Conservation (phyloP, 305 asterid genomes). For the Plantago coronopus region DNA sequence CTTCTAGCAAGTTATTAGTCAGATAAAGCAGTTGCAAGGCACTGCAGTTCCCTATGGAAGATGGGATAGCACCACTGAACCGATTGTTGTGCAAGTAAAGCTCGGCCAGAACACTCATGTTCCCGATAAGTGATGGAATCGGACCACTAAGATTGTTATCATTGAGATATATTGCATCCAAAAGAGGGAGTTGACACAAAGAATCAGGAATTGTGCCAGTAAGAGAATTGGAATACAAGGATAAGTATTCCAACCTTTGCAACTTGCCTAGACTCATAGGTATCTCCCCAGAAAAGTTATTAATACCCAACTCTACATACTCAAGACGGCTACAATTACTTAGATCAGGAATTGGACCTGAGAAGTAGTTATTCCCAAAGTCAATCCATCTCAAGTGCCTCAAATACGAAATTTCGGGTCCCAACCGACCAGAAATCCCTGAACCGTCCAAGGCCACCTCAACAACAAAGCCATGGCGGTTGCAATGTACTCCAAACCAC, state of each 20-base stretch:
- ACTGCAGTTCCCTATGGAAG: constrained; percentile 62
- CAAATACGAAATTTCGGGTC: constrained; percentile 57
- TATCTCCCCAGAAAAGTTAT: constrained; percentile 51
- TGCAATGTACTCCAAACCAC: constrained; percentile 74
- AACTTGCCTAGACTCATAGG: constrained; percentile 64
- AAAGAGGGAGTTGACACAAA: constrained; percentile 44
- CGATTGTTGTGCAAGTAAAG: constrained; percentile 44
- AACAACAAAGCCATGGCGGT: constrained; percentile 29
- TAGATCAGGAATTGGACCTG: constrained; percentile 53
- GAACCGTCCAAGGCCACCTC: constrained; percentile 44
- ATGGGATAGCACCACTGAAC: constrained; percentile 59
- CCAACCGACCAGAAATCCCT: constrained; percentile 63
- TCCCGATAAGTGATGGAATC: constrained; percentile 52
- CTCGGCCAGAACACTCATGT: constrained; percentile 31
- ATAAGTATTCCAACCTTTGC: constrained; percentile 36
- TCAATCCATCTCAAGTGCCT: constrained; percentile 42
- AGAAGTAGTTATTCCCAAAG: constrained; percentile 41
- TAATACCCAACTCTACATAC: constrained; percentile 46
- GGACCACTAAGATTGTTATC: constrained; percentile 57
- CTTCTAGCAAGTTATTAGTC: constrained; percentile 47
- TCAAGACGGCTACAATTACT: constrained; percentile 50
- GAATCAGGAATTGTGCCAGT: constrained; percentile 57
- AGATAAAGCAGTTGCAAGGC: constrained; percentile 45
- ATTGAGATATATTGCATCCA: constrained; percentile 41
- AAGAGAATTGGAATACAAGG: constrained; percentile 47